Conservation (phyloP, 176 grass and related monocot genomes). For the Carex parvula region DNA sequence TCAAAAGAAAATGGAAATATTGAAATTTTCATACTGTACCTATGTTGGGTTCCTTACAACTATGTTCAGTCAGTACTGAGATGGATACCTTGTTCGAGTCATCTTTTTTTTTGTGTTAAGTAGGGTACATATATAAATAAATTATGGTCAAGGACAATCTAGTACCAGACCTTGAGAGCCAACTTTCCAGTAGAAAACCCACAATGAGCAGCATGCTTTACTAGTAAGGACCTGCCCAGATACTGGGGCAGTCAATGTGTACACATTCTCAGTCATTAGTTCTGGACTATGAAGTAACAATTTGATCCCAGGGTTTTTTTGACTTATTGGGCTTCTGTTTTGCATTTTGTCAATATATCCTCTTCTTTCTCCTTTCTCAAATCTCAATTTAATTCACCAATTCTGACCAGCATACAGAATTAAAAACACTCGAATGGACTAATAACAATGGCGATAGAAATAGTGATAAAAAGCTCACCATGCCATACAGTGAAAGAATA, state of each 20-base stretch:
- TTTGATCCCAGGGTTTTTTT: neutral
- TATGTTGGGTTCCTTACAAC: slow-evolving; percentile 10
- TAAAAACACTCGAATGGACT: neutral
- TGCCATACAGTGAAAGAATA: slow-evolving; percentile 90
- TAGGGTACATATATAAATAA: slow-evolving; percentile 5
- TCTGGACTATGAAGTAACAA: neutral
- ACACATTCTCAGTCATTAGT: neutral
- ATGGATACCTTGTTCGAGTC: slow-evolving; percentile 4
- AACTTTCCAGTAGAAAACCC: neutral
- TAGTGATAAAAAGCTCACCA: slow-evolving; percentile 41
- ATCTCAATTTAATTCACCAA: neutral
- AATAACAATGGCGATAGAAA: neutral
- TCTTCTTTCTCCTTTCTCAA: neutral
- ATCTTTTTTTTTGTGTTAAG: slow-evolving; percentile 18
- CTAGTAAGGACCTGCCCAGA: neutral
- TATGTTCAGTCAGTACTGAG: neutral
- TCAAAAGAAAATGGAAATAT: slow-evolving; percentile 16
- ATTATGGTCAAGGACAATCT: slow-evolving; percentile 18
- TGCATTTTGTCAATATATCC: slow-evolving; percentile 3
- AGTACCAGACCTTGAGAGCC: neutral
- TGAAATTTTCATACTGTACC: neutral
- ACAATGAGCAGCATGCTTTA: neutral
- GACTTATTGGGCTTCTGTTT: neutral
- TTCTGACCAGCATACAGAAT: neutral
- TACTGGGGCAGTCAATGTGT: neutral